Conservation (phyloP, 352 stramenopile species). For the Globisporangium ultimum region DNA sequence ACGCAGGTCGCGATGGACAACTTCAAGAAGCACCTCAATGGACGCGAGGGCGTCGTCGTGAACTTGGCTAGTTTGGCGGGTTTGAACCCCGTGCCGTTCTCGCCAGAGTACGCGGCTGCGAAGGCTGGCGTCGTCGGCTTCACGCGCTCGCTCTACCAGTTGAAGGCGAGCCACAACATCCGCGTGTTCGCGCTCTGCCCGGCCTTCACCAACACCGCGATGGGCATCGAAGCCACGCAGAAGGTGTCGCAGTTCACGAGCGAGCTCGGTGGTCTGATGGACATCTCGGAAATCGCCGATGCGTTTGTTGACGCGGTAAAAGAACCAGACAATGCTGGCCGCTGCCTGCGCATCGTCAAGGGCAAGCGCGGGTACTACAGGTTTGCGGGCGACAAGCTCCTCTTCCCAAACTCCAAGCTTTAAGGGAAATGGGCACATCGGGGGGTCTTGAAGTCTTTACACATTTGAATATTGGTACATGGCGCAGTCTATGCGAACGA, state of each 20-base stretch:
- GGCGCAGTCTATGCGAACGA: no score
- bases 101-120: conserved; percentile 63
- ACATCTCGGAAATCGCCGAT: conserved; percentile 46
- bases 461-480: no score
- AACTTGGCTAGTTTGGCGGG: conserved; percentile 72
- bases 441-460: no score
- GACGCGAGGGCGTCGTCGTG: conserved; percentile 62
- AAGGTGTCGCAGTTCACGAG: conserved; percentile 41
- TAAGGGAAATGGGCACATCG: background rate
- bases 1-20: conserved; percentile 57
- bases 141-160: conserved; percentile 56
- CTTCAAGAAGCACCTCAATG: conserved; percentile 55
- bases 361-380: conserved; percentile 46
- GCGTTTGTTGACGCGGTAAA: conserved; percentile 45
- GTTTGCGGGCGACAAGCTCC: conserved; percentile 60
- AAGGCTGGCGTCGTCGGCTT: conserved; percentile 77
- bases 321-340: conserved; percentile 57
- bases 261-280: conserved; percentile 42
- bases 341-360: conserved; percentile 58
- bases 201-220: conserved; percentile 65
- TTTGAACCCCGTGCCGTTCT: conserved; percentile 45
- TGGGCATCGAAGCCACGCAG: conserved; percentile 42
- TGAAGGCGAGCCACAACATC: conserved; percentile 68
- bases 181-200: conserved; percentile 66
- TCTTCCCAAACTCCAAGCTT: conserved; percentile 68